Evolutionary conservation across 2,329 filamentous ascomycete genomes (phyloP).

Genomic region (Stemphylium lycopersici): DNA sequence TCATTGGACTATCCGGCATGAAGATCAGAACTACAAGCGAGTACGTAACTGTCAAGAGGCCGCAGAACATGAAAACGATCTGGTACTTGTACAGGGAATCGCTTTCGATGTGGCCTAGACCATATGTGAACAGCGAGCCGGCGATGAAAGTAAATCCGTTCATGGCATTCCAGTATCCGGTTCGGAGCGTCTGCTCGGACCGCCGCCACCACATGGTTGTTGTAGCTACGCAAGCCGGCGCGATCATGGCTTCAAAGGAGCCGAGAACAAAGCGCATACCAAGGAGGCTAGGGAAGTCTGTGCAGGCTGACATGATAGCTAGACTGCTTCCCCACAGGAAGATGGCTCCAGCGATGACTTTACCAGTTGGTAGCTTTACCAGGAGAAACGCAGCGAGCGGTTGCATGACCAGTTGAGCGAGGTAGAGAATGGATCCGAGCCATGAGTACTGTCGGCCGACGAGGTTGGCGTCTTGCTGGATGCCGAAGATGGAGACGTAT

Average conservation of each 20-base stretch:
- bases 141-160: slow-evolving; percentile 64
- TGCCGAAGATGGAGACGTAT: slow-evolving; percentile 59
- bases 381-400: slow-evolving; percentile 59
- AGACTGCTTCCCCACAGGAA: slow-evolving; percentile 61
- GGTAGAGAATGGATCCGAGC: slow-evolving; percentile 66
- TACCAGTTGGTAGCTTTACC: slow-evolving; percentile 65
- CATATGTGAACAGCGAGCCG: slow-evolving; percentile 64
- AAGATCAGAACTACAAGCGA: slow-evolving; percentile 49
- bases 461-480: slow-evolving; percentile 56
- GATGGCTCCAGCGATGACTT: slow-evolving; percentile 60
- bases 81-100: slow-evolving; percentile 51
- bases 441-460: slow-evolving; percentile 61
- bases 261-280: slow-evolving; percentile 52
- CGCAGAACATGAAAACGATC: slow-evolving; percentile 55
- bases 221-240: slow-evolving; percentile 63
- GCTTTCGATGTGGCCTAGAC: slow-evolving; percentile 61
- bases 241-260: slow-evolving; percentile 41
- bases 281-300: slow-evolving; percentile 47
- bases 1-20: slow-evolving; percentile 54
- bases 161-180: slow-evolving; percentile 66
- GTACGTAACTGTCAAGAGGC: slow-evolving; percentile 53
- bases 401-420: slow-evolving; percentile 62
- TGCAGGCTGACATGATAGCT: slow-evolving; percentile 59
- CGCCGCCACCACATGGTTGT: slow-evolving; percentile 67
- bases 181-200: slow-evolving; percentile 62